Conservation (phyloP, 2,329 filamentous ascomycete species). For the Trichocomaceae sp. region DNA sequence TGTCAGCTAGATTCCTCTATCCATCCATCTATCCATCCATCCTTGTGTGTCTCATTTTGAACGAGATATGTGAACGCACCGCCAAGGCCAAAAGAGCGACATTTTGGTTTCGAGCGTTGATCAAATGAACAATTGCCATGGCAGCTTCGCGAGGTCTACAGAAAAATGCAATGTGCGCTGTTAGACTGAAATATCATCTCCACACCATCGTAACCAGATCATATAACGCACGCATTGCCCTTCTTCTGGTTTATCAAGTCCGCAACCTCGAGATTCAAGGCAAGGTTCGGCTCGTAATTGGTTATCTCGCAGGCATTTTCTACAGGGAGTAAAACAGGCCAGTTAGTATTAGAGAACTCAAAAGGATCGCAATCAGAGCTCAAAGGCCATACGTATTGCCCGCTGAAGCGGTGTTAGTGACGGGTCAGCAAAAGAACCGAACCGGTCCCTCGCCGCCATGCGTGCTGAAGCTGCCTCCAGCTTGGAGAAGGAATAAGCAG, state of each 20-base stretch:
- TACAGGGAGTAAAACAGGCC: constrained; percentile 20
- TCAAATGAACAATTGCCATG: constrained; percentile 82
- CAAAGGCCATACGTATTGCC: constrained; percentile 62
- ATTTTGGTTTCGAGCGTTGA: constrained; percentile 96
- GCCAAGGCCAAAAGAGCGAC: constrained; percentile 81
- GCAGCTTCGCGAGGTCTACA: constrained; percentile 77
- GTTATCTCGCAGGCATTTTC: constrained; percentile 92
- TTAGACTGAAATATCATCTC: constrained; percentile 6
- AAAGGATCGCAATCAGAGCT: neutral
- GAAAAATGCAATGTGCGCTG: neutral
- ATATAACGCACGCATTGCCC: constrained; percentile 60
- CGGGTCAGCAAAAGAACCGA: constrained; percentile 71
- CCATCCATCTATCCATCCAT: neutral
- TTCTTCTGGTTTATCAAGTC: constrained; percentile 98
- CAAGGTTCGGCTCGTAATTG: constrained; percentile 97
- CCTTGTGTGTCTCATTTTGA: neutral
- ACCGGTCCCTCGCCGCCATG: constrained; percentile 91
- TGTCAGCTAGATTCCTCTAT: constrained; percentile 15
- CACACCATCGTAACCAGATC: neutral
- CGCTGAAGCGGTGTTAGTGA: constrained; percentile 82
- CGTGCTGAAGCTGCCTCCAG: constrained; percentile 96
- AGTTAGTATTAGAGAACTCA: neutral
- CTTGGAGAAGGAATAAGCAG: constrained; percentile 22
- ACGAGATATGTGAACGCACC: constrained; percentile 35
- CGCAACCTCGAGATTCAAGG: constrained; percentile 89